Evolutionary conservation across 805 yeast species (phyloP), one percentile per base, ranked within the genome.

Genomic region (Clavispora fructus): DNA sequence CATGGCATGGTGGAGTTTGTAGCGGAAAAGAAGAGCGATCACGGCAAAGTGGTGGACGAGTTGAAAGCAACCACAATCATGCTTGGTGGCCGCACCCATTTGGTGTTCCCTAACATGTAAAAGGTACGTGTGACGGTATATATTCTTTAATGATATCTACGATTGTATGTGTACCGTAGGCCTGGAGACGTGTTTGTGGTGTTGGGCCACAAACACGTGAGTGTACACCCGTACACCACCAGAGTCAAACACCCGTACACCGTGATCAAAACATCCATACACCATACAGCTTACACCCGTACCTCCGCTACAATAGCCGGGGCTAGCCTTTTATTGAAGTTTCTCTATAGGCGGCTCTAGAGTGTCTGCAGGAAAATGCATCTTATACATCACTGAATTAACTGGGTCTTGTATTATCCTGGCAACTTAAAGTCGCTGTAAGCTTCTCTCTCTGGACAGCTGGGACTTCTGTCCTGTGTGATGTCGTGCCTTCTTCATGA

Each of bases 31-130:
- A 44, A 45, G 35, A 59, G 58, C 14, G 64, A 68, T 40, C 57
- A 55, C 35, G 61, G 56, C 19, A 46, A 47, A 10, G 39, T 63
- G 27, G 45, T 52, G 32, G 23, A 53, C 23, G 56, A 50, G 9
- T 42, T 57, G 11, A 59, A 65, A 4, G 44, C 53, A 7, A 46
- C 51, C 8, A 48, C 60, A 4, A 38, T 65, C n/a, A 47, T 71
- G 16, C 55, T 64, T 57, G 76, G 76, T 6, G 66, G 64, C 2
- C 67, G 65, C 42, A 54, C 61, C 16, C 69, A 64, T 40, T 57
- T 69, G 39, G 62, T 66, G 2, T 70, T 69, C 50, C 75, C 76
- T 1, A 61, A 65, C 31, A 52, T 68, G 49, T 68, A 57, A 27
- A 10, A 3, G 31, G 23, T 19, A 19, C 23, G 5, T 19, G 23